Conservation (phyloP, 78 protist genomes). For the Dictyostelium firmibasis region DNA sequence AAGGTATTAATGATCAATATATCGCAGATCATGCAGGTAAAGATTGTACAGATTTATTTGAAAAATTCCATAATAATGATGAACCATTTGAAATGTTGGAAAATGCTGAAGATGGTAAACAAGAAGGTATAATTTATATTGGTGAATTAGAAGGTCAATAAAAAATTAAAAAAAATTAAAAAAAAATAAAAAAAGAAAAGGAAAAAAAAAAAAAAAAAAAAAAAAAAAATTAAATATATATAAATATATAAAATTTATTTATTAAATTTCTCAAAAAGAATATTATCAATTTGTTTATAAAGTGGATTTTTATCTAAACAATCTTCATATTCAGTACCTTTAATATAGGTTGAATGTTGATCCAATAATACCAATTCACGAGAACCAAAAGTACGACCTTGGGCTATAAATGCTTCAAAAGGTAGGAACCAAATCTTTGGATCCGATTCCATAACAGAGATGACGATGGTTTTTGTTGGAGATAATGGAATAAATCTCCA, state of each 20-base stretch:
- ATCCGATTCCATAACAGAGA: constrained; percentile 71
- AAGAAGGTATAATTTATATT: constrained; percentile 34
- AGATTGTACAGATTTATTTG: constrained; percentile 66
- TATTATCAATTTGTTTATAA: not conserved
- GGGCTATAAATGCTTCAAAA: not conserved
- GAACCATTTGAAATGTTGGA: constrained; percentile 76
- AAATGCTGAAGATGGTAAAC: constrained; percentile 23
- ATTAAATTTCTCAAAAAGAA: not conserved
- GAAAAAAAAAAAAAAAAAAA: not conserved
- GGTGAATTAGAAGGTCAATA: constrained; percentile 53
- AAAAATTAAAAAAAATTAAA: not conserved
- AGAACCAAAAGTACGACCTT: constrained; percentile 31
- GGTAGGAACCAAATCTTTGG: constrained; percentile 57
- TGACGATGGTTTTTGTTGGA: not conserved
- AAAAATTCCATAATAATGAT: constrained; percentile 43
- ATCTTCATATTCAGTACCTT: constrained; percentile 19
- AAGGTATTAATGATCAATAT: constrained; percentile 74
- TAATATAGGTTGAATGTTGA: constrained; percentile 5
- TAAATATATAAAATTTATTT: not conserved
- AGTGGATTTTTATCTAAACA: not conserved
- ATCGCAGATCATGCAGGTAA: constrained; percentile 73
- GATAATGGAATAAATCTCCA: constrained; percentile 26
- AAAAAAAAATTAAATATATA: not conserved
- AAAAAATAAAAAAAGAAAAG: not conserved
- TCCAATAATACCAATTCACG: constrained; percentile 19